Evolutionary conservation across 345 rosid genomes (phyloP), one percentile per base, ranked within the genome.

Genomic region (Hibiscus syriacus): DNA sequence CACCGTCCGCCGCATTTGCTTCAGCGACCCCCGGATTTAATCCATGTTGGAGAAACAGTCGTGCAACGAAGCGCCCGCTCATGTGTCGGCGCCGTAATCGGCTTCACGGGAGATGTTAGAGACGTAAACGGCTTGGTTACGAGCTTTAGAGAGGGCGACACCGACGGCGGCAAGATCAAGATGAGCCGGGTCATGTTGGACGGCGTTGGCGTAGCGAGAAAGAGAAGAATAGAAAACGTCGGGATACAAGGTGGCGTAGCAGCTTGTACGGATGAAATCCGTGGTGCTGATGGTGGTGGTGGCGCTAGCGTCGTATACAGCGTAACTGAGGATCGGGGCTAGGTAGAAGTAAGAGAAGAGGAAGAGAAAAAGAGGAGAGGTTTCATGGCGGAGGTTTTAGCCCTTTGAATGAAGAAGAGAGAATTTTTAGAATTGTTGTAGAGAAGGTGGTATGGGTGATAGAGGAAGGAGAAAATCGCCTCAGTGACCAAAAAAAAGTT

Each of bases 21-120:
- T 81, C 16, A 90, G 71, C 29, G 98, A 92, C 17, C 88, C 91
- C 26, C 71, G 72, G 69, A 92, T 92, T 80, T 92, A 93, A 16
- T 90, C 88, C 69, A 92, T 74, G 86, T 90, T 92, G 41, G 84
- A 79, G 76, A 80, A 79, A 80, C 98, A 92, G 84, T 92, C 98
- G 73, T 71, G 96, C 70, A 92, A 76, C 17, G 98, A 95, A 14
- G 91, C 66, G 1, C 84, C 64, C 1, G 85, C 76, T 17, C 89
- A 72, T 43, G 52, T 73, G 80, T 77, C 85, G 71, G 84, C 64
- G 54, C 78, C 83, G 79, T 80, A 86, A 76, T 81, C 76, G 43
- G 89, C 87, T 2, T 83, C 63, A 46, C 91, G 86, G 49, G 95
- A 71, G 76, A 86, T 77, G 76, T 80, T 82, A 16, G 88, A 74